phyloP scores from a whole-genome alignment of 139 green algal genomes.

The Chlorella sp. region DNA sequence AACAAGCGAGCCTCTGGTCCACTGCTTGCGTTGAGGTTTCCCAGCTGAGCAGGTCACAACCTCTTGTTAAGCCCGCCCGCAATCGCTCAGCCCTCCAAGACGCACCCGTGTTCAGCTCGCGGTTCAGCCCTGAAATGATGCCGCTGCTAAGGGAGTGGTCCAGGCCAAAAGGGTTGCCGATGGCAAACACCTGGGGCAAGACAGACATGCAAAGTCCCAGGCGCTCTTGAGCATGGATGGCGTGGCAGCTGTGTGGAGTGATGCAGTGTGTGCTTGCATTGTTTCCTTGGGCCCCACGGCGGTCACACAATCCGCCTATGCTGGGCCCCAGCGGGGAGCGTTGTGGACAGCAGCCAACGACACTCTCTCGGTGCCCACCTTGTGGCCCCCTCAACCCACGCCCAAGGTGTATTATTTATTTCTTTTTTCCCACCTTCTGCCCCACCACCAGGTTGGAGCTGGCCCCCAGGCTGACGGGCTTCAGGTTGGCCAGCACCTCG shows the following conservation, averaged over 20 bases:
- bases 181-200: constrained; percentile 43
- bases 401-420: no score
- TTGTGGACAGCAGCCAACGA: no score
- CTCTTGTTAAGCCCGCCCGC: no score
- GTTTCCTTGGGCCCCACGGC: no score
- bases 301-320: no score
- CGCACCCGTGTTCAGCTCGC: constrained; percentile 56
- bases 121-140: constrained; percentile 73
- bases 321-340: no score
- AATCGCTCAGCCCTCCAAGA: background rate
- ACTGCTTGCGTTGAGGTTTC: no score
- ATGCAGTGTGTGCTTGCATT: no score
- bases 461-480: constrained; percentile 42
- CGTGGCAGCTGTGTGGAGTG: no score
- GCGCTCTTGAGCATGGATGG: background rate
- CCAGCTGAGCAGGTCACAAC: background rate
- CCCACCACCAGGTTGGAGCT: constrained; percentile 54
- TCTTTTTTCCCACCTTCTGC: constrained; percentile 67
- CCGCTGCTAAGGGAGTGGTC: constrained; percentile 81
- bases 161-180: constrained; percentile 84
- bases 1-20: no score
- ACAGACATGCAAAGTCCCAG: background rate
- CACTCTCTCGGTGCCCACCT: no score
- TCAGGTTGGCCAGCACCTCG: constrained; percentile 50
- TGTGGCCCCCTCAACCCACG: background rate